phyloP scores from a whole-genome alignment of 306 rosid species.

The Dryas octopetala region DNA sequence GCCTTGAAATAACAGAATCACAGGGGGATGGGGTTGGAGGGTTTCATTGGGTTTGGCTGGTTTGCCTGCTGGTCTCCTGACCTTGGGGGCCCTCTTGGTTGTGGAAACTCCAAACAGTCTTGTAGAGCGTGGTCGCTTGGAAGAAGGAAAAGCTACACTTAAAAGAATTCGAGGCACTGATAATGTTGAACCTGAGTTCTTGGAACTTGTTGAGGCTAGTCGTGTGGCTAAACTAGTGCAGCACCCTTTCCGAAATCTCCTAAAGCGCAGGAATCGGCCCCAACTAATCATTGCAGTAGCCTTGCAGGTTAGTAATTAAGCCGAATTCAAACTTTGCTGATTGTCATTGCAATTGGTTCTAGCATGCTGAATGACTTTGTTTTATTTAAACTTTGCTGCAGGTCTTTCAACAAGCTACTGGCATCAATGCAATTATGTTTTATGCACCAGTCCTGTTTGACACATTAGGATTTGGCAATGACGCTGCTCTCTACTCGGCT shows the following conservation, averaged over 20 bases:
- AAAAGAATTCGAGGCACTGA: slow-evolving; percentile 68
- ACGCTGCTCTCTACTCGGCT: slow-evolving; percentile 74
- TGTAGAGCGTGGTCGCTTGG: slow-evolving; percentile 71
- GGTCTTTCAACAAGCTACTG: slow-evolving; percentile 88
- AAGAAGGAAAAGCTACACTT: slow-evolving; percentile 70
- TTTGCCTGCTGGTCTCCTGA: slow-evolving; percentile 68
- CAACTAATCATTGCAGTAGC: slow-evolving; percentile 70
- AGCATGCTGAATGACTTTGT: background rate
- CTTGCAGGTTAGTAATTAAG: slow-evolving; percentile 47
- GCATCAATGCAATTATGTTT: slow-evolving; percentile 95
- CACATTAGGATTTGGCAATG: slow-evolving; percentile 65
- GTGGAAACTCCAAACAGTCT: slow-evolving; percentile 93
- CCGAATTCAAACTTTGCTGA: background rate
- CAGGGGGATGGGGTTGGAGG: slow-evolving; percentile 97
- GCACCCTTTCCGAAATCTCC: slow-evolving; percentile 74
- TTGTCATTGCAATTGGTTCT: background rate
- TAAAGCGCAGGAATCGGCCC: slow-evolving; percentile 64
- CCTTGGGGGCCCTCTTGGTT: slow-evolving; percentile 69
- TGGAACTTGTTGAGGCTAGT: slow-evolving; percentile 75
- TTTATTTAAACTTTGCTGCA: slow-evolving; percentile 17
- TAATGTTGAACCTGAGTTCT: slow-evolving; percentile 73
- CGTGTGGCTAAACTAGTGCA: slow-evolving; percentile 63
- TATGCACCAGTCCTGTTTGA: slow-evolving; percentile 75
- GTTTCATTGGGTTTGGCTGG: slow-evolving; percentile 81
- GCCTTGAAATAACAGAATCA: slow-evolving; percentile 39